Conservation (phyloP, 2,329 filamentous ascomycete genomes). For the Ophiocordyceps camponoti-rufipedis region DNA sequence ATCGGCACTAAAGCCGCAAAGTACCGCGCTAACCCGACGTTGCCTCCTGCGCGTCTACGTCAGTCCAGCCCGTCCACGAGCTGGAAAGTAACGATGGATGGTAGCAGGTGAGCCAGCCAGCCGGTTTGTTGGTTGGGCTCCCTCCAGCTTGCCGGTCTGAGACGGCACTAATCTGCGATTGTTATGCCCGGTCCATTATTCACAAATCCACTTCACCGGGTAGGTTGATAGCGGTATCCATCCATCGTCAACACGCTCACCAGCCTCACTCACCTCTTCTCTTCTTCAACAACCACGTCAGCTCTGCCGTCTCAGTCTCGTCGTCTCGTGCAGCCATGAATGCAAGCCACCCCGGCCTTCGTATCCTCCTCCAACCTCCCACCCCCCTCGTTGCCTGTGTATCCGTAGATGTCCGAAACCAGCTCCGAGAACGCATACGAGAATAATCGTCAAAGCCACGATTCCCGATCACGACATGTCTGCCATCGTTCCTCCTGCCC, state of each 20-base stretch:
- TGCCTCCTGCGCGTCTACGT: background rate
- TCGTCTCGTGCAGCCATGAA: background rate
- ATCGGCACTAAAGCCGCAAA: background rate
- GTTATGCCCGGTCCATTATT: background rate
- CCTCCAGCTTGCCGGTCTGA: too few relatives aligned
- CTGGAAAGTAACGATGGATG: too few relatives aligned
- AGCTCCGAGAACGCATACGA: background rate
- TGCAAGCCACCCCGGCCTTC: background rate
- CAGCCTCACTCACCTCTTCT: background rate
- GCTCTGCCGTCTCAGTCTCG: background rate
- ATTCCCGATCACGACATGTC: background rate
- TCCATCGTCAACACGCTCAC: background rate
- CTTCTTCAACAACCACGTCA: background rate
- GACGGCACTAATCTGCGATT: too few relatives aligned
- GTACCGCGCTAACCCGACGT: background rate
- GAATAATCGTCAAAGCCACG: background rate
- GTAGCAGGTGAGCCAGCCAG: too few relatives aligned
- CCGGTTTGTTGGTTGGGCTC: too few relatives aligned
- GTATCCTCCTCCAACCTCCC: background rate
- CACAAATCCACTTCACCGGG: background rate
- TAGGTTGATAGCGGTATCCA: too few relatives aligned
- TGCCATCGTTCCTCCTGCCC: background rate
- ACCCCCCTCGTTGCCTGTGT: background rate
- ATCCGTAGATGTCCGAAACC: too few relatives aligned
- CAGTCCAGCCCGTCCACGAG: background rate